phyloP scores from a whole-genome alignment of 2,329 filamentous ascomycete genomes.

The Aspergillus melleus region DNA sequence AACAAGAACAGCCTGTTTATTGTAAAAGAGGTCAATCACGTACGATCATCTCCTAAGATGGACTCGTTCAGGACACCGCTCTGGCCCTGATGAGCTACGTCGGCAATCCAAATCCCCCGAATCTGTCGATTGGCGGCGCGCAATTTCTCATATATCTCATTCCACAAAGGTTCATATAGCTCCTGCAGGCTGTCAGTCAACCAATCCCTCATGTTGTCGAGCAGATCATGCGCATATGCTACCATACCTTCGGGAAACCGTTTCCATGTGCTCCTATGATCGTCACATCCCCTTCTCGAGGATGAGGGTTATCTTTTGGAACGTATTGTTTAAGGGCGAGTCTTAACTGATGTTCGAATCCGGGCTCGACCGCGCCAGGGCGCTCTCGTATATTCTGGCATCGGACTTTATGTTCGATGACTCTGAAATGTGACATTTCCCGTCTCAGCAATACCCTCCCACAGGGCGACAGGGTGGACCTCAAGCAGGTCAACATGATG shows the following conservation, averaged over 20 bases:
- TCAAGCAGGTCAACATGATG: not conserved
- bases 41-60: constrained; percentile 76
- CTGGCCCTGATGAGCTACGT: constrained; percentile 73
- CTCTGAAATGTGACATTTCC: not conserved
- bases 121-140: constrained; percentile 61
- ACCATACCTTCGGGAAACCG: constrained; percentile 74
- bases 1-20: not conserved
- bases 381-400: constrained; percentile 55
- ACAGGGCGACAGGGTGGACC: not conserved
- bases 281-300: constrained; percentile 70
- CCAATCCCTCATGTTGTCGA: constrained; percentile 1
- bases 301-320: constrained; percentile 63
- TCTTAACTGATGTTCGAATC: constrained; percentile 63
- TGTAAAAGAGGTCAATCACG: constrained; percentile 25
- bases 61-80: constrained; percentile 71
- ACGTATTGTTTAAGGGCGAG: constrained; percentile 80
- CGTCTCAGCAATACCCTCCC: not conserved
- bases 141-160: constrained; percentile 64
- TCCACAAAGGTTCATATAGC: constrained; percentile 82
- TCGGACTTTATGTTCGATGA: constrained; percentile 30
- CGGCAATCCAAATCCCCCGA: constrained; percentile 76
- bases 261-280: constrained; percentile 81
- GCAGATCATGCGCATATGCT: not conserved
- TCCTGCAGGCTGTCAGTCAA: constrained; percentile 54
- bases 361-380: constrained; percentile 49